Conservation (phyloP, 495 filamentous ascomycete species). For the Neurospora terricola region DNA sequence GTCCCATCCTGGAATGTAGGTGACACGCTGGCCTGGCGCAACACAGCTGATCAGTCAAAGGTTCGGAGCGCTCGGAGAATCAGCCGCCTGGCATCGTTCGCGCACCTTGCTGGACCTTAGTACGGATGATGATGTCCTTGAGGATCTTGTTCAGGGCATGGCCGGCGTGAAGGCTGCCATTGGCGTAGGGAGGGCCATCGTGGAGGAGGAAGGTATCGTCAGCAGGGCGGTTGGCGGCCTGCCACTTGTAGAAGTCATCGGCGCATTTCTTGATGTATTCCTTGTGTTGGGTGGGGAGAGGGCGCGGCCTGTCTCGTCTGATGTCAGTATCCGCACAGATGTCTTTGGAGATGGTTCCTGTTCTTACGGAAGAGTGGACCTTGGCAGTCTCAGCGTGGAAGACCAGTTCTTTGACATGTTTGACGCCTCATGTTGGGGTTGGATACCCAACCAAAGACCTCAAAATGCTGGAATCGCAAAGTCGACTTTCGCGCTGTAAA, state of each 20-base stretch:
- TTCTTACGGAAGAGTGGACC: constrained; percentile 38
- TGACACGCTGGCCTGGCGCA: constrained; percentile 46
- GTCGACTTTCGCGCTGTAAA: not conserved
- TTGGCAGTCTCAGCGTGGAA: constrained; percentile 39
- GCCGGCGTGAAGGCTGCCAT: constrained; percentile 88
- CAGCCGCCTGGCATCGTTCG: not conserved
- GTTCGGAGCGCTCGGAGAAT: not conserved
- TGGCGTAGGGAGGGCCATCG: constrained; percentile 96
- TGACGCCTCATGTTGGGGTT: constrained; percentile 8
- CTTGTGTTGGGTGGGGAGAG: constrained; percentile 32
- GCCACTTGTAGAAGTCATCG: constrained; percentile 85
- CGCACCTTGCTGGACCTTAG: constrained; percentile 63
- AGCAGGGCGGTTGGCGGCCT: constrained; percentile 47
- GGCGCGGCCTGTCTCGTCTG: constrained; percentile 29
- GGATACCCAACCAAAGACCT: not conserved
- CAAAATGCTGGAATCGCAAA: not conserved
- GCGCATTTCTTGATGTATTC: constrained; percentile 70
- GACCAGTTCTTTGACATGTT: constrained; percentile 41
- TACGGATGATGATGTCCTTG: constrained; percentile 84
- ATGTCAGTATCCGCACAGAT: constrained; percentile 3
- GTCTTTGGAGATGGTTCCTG: not conserved
- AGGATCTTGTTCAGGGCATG: constrained; percentile 96
- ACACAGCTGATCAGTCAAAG: not conserved
- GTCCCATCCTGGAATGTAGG: constrained; percentile 96
- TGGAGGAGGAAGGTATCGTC: constrained; percentile 68